Evolutionary conservation across 108 stramenopile species (phyloP), one percentile per base, ranked within the genome.

Genomic region (Parietichytrium sp.): DNA sequence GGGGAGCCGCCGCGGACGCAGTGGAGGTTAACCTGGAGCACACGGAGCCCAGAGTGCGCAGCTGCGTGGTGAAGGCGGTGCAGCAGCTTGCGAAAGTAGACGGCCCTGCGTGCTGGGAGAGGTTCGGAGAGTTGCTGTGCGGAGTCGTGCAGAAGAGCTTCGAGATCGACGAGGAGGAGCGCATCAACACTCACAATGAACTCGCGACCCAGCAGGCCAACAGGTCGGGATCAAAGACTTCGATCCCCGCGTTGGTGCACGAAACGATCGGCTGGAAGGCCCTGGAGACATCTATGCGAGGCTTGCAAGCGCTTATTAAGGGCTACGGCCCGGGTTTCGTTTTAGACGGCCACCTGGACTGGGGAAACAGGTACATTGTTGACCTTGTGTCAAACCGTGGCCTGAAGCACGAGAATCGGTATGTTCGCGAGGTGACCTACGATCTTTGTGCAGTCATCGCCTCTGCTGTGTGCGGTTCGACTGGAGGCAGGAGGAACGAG

Each of bases 261-360:
- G 97, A 98, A 87, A 96, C 96, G 23, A 94, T 94, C n/a, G 96
- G 97, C 54, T 98, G 97, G 97, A 93, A 95, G 82, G 93, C 95
- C 15, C 85, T 98, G 27, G 96, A 98, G 85, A 96, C 97, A 25
- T 95, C 94, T 55, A 90, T 95, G 85, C 91, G 93, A 52, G 95
- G 94, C 30, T 79, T 96, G 29, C 94, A 94, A 16, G 87, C 90
- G 48, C 93, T 93, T 54, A 86, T 96, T 33, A 88, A 91, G 31
- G 93, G 90, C 54, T 85, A 89, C 31, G 86, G 87, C 51, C 47
- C 78, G 52, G 33, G 77, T 45, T 85, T 88, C 47, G 51, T 87
- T 27, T 48, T 42, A 52, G 83, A 80, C 20, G 86, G 83, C 16
- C 53, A 88, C 86, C 51, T 88, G 55, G 51, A 31, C 78, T 84